phyloP scores from a whole-genome alignment of 495 filamentous ascomycete species.

The Cenococcum geophilum region DNA sequence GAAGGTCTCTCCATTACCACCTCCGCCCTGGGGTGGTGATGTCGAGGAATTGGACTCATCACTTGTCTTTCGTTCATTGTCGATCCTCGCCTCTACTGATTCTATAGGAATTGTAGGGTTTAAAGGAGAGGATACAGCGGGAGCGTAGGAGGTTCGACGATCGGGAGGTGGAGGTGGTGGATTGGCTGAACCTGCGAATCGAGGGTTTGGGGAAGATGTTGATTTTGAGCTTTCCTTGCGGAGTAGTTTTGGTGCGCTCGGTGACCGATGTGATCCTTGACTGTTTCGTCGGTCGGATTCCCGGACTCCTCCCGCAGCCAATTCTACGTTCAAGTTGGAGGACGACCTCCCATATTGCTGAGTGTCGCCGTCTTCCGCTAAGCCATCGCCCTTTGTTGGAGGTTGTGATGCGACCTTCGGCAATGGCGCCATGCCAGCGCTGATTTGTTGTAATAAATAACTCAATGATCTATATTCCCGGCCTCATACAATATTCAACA shows the following conservation, averaged over 20 bases:
- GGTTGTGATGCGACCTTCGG: slow-evolving; percentile 12
- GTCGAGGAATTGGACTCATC: slow-evolving; percentile 3
- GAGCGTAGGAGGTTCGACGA: slow-evolving; percentile 2
- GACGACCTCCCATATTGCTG: slow-evolving; percentile 19
- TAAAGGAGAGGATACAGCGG: slow-evolving; percentile 14
- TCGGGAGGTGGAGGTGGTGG: background rate
- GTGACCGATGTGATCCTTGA: background rate
- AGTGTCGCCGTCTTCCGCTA: slow-evolving; percentile 1
- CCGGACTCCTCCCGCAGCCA: slow-evolving; percentile 8
- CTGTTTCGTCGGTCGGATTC: background rate
- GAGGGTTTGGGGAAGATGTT: background rate
- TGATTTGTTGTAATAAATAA: background rate
- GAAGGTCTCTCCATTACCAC: background rate
- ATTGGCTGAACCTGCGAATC: background rate
- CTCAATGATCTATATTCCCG: background rate
- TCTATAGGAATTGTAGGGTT: slow-evolving; percentile 13
- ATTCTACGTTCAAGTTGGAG: slow-evolving; percentile 12
- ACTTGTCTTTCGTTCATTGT: background rate
- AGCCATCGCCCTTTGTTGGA: background rate
- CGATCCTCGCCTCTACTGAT: slow-evolving; percentile 6
- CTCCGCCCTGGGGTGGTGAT: background rate
- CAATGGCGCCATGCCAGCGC: slow-evolving; percentile 10
- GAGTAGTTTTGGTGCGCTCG: slow-evolving; percentile 2
- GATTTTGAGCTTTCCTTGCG: slow-evolving; percentile 1
- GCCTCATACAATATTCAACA: background rate